Evolutionary conservation across 257 asterid genomes (phyloP).

Genomic region (Voacanga thouarsii): DNA sequence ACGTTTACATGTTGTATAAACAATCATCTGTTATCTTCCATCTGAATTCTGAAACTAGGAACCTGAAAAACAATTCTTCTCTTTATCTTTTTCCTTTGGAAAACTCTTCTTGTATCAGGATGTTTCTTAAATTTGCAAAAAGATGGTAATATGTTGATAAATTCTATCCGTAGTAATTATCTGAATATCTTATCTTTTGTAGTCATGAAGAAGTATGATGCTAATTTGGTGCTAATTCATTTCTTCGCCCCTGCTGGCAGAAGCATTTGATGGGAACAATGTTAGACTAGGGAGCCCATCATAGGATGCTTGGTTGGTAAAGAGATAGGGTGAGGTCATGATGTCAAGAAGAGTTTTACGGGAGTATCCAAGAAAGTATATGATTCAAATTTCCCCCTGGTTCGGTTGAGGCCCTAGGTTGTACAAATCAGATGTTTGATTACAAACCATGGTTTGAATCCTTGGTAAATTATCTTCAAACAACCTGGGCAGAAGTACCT

Average conservation of each 20-base stretch:
- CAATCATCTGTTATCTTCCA: neutral
- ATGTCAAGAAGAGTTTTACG: neutral
- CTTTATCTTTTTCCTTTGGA: neutral
- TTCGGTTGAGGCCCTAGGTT: conserved; percentile 10
- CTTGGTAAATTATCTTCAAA: neutral
- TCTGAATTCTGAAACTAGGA: neutral
- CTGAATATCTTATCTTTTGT: neutral
- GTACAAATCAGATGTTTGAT: conserved; percentile 14
- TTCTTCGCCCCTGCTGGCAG: conserved; percentile 28
- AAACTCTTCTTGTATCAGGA: neutral
- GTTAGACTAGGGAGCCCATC: conserved; percentile 26
- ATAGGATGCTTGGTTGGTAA: conserved; percentile 26
- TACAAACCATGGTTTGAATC: neutral
- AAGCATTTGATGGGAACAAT: conserved; percentile 38
- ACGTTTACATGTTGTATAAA: neutral
- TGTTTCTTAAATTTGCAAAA: neutral
- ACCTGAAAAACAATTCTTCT: neutral
- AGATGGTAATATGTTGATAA: neutral
- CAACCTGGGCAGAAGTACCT: conserved; percentile 10
- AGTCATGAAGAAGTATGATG: neutral
- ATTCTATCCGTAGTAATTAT: neutral
- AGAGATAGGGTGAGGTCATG: conserved; percentile 6
- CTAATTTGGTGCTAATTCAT: conserved; percentile 10
- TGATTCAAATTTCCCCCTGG: conserved; percentile 6
- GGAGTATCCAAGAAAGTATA: conserved; percentile 26